Evolutionary conservation across 2,329 filamentous ascomycete genomes (phyloP).

Genomic region (Akanthomyces uredinophilus): DNA sequence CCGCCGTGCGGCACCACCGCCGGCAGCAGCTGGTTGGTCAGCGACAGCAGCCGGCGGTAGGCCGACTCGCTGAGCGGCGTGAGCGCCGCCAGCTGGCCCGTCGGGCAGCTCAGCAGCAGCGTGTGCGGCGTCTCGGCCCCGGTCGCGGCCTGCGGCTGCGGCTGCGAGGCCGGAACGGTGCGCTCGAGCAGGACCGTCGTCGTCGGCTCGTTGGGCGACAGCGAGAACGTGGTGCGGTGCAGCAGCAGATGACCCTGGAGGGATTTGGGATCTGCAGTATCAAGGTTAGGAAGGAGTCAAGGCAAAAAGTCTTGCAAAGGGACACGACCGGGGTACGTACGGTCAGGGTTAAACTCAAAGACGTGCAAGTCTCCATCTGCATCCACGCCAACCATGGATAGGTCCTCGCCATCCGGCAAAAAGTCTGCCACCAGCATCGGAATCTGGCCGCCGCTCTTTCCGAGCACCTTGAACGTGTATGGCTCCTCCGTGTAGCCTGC

Average conservation of each 20-base stretch:
- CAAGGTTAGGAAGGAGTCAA: slow-evolving; percentile 8
- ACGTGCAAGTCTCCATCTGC: slow-evolving; percentile 82
- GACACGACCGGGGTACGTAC: slow-evolving; percentile 45
- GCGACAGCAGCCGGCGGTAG: slow-evolving; percentile 77
- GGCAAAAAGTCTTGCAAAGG: slow-evolving; percentile 23
- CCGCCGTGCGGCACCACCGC: slow-evolving; percentile 72
- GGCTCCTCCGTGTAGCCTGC: slow-evolving; percentile 95
- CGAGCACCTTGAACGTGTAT: slow-evolving; percentile 89
- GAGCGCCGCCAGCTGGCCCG: slow-evolving; percentile 71
- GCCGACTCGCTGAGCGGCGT: slow-evolving; percentile 71
- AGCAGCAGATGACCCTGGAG: slow-evolving; percentile 83
- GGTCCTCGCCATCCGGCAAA: slow-evolving; percentile 74
- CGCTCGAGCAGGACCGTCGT: slow-evolving; percentile 72
- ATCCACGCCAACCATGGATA: slow-evolving; percentile 80
- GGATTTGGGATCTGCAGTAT: slow-evolving; percentile 73
- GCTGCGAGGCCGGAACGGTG: slow-evolving; percentile 42
- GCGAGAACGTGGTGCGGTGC: slow-evolving; percentile 81
- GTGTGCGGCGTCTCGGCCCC: slow-evolving; percentile 31
- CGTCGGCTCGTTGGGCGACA: slow-evolving; percentile 71
- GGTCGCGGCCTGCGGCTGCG: slow-evolving; percentile 24
- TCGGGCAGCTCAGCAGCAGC: slow-evolving; percentile 67
- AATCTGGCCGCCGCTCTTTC: slow-evolving; percentile 74
- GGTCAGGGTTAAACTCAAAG: slow-evolving; percentile 90
- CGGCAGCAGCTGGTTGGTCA: slow-evolving; percentile 74
- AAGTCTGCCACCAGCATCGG: slow-evolving; percentile 82